Base-by-base conservation (phyloP, 2,329 filamentous ascomycete genomes). In the Penicillium sp. region DNA sequence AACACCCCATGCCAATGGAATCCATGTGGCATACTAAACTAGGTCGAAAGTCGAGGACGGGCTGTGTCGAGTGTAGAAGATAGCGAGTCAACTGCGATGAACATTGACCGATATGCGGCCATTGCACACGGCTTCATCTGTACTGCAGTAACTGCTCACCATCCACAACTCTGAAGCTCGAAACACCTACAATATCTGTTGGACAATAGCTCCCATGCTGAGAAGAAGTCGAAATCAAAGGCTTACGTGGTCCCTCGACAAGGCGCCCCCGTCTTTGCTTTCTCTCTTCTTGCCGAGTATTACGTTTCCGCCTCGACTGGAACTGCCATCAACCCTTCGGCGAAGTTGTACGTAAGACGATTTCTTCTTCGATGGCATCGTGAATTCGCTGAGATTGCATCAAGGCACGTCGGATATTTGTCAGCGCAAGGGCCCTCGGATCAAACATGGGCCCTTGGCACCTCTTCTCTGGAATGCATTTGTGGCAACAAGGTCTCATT, bases 401-500 rank as follows among this genome's bases (percentile, higher is more conserved):
- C 25, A 47, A 22, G 36, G 45, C 11, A 47, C 35, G 28, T 31
- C 25, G 9, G 35, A 33, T 14, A 47, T 40, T 7, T 47, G 40
- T 25, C 38, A 41, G 25, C 25, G 36, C 35, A 47, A 47, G 35
- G 45, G 45, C 5, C 35, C 40, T 10, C 24, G 45, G 36, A 33
- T 47, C 30, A 22, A 22, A 28, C 28, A 40, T 24, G 36, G 45
- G n/a, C 36, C 36, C 30, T 33, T 47, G 30, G 24, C 35, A 25
- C 44, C 44, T 46, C 45, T 40, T 47, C 45, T 47, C 14, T 40
- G 45, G 25, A 47, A 35, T 40, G 45, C 40, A 47, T 47, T 47
- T 35, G 18, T 35, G 36, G 35, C 28, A 11, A 10, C 28, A 31
- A 31, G 13, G 28, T 13, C 28, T 31, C 10, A 13, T 31, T 5